Conservation (phyloP, 768 basidiomycete species). For the Mycena sanguinolenta region DNA sequence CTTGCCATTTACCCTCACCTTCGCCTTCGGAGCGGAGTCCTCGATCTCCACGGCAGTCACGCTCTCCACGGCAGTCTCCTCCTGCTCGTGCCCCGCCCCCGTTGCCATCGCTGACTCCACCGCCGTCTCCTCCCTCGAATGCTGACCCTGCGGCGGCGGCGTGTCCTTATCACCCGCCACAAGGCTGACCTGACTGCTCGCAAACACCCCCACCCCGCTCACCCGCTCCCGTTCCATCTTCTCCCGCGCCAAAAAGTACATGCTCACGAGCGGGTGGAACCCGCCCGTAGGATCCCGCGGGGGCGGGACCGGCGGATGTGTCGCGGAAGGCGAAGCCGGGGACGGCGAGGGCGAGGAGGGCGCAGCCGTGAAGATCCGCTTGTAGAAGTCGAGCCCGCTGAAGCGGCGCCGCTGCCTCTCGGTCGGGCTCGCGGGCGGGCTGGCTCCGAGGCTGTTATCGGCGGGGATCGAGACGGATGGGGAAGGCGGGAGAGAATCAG, state of each 20-base stretch:
- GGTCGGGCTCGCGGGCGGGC: slow-evolving; percentile 19
- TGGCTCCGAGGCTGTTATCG: not conserved
- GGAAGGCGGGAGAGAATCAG: not conserved
- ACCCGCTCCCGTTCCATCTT: slow-evolving; percentile 95
- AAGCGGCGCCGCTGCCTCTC: slow-evolving; percentile 63
- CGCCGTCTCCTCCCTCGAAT: slow-evolving; percentile 33
- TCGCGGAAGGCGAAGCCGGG: slow-evolving; percentile 48
- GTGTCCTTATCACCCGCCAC: slow-evolving; percentile 1
- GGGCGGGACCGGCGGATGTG: slow-evolving; percentile 48
- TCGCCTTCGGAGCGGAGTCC: slow-evolving; percentile 50
- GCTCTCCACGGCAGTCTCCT: slow-evolving; percentile 44
- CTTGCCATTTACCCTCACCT: slow-evolving; percentile 54
- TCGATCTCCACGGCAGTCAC: slow-evolving; percentile 41
- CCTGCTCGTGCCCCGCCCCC: not conserved
- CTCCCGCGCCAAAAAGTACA: slow-evolving; percentile 96
- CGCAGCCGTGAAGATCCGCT: slow-evolving; percentile 75
- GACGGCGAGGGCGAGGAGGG: slow-evolving; percentile 53
- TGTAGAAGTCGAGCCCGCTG: slow-evolving; percentile 94
- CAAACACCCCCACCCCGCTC: slow-evolving; percentile 67
- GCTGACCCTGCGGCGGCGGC: not conserved
- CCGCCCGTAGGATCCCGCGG: slow-evolving; percentile 85
- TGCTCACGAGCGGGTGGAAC: slow-evolving; percentile 94
- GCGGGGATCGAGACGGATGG: not conserved
- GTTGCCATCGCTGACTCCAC: slow-evolving; percentile 83
- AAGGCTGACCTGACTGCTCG: slow-evolving; percentile 78